phyloP scores from a whole-genome alignment of 441 rosid species.

The Mallotus japonicus region DNA sequence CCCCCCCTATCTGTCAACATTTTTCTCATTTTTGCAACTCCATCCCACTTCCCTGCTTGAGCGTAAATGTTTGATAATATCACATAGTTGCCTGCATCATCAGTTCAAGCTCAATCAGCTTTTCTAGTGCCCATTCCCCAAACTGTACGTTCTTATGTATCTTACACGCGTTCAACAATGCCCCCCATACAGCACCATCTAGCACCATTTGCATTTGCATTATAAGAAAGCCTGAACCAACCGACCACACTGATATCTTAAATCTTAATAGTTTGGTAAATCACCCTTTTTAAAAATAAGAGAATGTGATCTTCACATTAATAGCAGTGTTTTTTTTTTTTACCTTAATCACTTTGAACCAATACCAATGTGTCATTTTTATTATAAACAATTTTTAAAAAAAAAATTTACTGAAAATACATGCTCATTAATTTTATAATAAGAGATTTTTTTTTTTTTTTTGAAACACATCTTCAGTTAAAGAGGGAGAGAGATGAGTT shows the following conservation, averaged over 20 bases:
- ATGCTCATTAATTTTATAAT: too few relatives aligned
- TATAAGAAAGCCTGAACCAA: constrained; percentile 58
- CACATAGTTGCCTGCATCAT: constrained; percentile 57
- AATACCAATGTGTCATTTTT: too few relatives aligned
- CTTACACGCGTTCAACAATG: constrained; percentile 66
- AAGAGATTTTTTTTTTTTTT: too few relatives aligned
- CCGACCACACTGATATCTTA: constrained; percentile 30
- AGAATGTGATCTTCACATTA: too few relatives aligned
- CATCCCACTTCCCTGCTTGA: constrained; percentile 51
- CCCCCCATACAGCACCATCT: constrained; percentile 74
- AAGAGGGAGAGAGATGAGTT: too few relatives aligned
- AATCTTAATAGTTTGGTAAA: too few relatives aligned
- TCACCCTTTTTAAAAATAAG: too few relatives aligned
- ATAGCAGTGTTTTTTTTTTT: too few relatives aligned
- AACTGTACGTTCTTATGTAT: constrained; percentile 53
- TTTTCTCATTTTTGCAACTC: constrained; percentile 47
- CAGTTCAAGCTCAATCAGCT: constrained; percentile 58
- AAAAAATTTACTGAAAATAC: too few relatives aligned
- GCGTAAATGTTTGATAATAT: constrained; percentile 58
- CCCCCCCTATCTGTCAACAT: constrained; percentile 49
- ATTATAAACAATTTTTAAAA: too few relatives aligned
- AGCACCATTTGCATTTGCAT: constrained; percentile 49
- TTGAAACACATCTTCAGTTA: too few relatives aligned
- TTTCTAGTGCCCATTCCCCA: constrained; percentile 57
- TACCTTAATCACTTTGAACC: too few relatives aligned